Conservation (phyloP, 768 basidiomycete genomes). For the Rhizopogon vinicolor region DNA sequence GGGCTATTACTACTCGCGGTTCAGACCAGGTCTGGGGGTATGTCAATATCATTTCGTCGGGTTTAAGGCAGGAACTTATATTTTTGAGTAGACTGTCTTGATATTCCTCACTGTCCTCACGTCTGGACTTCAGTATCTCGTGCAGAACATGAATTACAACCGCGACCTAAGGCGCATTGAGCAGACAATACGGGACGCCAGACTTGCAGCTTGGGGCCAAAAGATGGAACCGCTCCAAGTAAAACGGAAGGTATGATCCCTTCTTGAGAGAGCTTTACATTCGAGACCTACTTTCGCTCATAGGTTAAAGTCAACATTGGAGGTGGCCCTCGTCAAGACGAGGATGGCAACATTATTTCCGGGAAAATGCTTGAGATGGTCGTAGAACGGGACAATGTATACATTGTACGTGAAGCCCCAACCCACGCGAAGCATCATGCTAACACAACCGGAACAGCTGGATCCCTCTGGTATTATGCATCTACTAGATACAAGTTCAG, state of each 20-base stretch:
- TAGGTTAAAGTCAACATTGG: constrained; percentile 74
- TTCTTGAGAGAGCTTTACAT: background rate
- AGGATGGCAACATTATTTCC: constrained; percentile 46
- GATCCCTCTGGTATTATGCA: constrained; percentile 57
- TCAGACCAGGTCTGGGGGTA: constrained; percentile 87
- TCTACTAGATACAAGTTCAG: constrained; percentile 55
- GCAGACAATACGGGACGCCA: constrained; percentile 55
- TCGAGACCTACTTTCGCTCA: constrained; percentile 1
- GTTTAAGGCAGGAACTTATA: constrained; percentile 1
- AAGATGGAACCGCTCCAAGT: constrained; percentile 61
- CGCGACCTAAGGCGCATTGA: constrained; percentile 70
- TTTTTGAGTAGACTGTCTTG: constrained; percentile 55
- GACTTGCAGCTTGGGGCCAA: constrained; percentile 76
- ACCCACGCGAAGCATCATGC: background rate
- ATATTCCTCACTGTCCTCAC: constrained; percentile 75
- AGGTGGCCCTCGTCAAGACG: constrained; percentile 44
- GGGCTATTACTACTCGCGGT: constrained; percentile 95
- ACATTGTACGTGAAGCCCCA: constrained; percentile 44
- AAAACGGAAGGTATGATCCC: constrained; percentile 57
- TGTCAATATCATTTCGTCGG: constrained; percentile 15
- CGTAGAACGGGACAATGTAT: constrained; percentile 73
- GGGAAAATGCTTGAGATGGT: constrained; percentile 72
- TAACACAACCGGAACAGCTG: constrained; percentile 35
- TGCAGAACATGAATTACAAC: constrained; percentile 74
- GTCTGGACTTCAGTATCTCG: constrained; percentile 75